Evolutionary conservation across 352 stramenopile genomes (phyloP).

Genomic region (Phytophthora brassicae): DNA sequence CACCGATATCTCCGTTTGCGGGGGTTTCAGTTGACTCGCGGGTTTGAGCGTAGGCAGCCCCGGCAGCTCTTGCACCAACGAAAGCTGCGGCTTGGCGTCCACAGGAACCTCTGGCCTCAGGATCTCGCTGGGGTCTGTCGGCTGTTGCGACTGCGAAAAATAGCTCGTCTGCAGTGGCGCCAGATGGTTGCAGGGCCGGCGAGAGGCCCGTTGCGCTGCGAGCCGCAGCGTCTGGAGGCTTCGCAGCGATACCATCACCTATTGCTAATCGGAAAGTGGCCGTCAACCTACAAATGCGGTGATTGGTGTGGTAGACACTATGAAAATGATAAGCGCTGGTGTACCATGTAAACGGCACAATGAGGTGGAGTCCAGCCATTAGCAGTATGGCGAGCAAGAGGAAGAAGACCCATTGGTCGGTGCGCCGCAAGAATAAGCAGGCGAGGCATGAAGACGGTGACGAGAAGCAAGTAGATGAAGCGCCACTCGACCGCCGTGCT

Average conservation of each 20-base stretch:
- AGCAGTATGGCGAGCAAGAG: constrained; percentile 52
- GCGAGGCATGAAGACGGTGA: constrained; percentile 33
- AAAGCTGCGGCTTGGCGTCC: constrained; percentile 50
- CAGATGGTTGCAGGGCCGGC: neutral
- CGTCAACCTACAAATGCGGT: constrained; percentile 15
- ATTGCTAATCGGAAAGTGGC: constrained; percentile 14
- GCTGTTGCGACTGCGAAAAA: constrained; percentile 45
- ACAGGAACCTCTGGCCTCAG: constrained; percentile 47
- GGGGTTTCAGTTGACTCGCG: constrained; percentile 77
- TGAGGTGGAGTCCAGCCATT: constrained; percentile 18
- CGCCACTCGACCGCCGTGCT: constrained; percentile 48
- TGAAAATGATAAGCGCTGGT: too few species aligned
- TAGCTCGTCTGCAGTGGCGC: constrained; percentile 25
- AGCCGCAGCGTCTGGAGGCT: constrained; percentile 36
- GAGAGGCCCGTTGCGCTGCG: constrained; percentile 13
- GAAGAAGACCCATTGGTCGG: constrained; percentile 70
- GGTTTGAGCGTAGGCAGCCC: constrained; percentile 83
- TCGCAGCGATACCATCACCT: constrained; percentile 33
- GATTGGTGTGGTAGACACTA: constrained; percentile 18
- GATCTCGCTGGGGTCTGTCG: constrained; percentile 49
- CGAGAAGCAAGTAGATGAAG: constrained; percentile 25
- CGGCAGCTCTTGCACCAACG: constrained; percentile 61
- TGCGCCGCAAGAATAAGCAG: constrained; percentile 79
- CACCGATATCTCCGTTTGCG: constrained; percentile 91
- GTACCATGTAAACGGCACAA: constrained; percentile 10